Conservation (phyloP, 2,329 filamentous ascomycete genomes). For the Epicoccum sorghinum region DNA sequence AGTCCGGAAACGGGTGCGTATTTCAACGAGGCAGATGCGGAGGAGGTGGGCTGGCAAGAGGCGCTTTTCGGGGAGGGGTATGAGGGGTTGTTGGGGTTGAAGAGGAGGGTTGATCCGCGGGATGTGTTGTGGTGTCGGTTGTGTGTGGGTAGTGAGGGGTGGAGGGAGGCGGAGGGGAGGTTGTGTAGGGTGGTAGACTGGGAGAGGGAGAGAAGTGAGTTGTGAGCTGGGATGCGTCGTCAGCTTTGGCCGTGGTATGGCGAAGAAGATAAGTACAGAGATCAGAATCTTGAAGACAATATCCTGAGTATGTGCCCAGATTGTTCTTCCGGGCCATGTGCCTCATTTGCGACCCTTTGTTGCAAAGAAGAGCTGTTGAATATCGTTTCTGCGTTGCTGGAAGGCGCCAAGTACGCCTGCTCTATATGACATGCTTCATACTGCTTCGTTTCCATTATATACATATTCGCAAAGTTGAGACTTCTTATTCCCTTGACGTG, state of each 20-base stretch:
- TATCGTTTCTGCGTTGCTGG: no score
- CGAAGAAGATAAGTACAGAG: no score
- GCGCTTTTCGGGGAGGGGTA: slow-evolving; percentile 32
- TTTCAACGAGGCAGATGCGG: slow-evolving; percentile 37
- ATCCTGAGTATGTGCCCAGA: no score
- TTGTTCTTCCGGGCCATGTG: no score
- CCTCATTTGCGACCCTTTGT: no score
- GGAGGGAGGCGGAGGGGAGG: slow-evolving; percentile 21
- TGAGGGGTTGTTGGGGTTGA: slow-evolving; percentile 21
- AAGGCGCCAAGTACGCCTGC: no score
- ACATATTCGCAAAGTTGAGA: not conserved
- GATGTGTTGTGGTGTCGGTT: slow-evolving; percentile 30
- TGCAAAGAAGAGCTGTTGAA: no score
- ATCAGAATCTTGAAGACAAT: no score
- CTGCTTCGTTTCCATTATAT: not conserved
- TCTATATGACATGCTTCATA: no score
- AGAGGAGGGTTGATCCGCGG: slow-evolving; percentile 29
- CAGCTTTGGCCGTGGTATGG: no score
- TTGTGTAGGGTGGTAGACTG: slow-evolving; percentile 18
- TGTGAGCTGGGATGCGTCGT: no score
- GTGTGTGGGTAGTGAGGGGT: slow-evolving; percentile 38
- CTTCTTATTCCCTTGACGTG: not conserved
- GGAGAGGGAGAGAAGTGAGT: no score
- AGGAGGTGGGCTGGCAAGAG: slow-evolving; percentile 34
- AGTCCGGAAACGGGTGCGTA: slow-evolving; percentile 34